Conservation (phyloP, 306 rosid genomes). For the Astragalus glycyphyllos region DNA sequence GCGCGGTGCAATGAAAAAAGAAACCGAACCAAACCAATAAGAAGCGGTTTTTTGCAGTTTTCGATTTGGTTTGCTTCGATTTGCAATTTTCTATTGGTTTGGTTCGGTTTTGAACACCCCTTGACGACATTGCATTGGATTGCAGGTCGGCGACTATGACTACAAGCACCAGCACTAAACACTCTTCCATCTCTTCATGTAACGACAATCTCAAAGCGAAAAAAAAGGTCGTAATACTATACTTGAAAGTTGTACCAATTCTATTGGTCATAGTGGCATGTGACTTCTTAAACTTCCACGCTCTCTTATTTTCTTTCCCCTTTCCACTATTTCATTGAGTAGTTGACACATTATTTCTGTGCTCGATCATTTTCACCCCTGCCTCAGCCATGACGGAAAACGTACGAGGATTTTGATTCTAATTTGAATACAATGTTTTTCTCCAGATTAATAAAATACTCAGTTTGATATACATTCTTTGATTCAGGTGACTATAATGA, state of each 20-base stretch:
- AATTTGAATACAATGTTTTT: not conserved
- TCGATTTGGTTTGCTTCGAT: no score
- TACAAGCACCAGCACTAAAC: not conserved
- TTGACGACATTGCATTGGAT: no score
- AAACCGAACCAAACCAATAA: no score
- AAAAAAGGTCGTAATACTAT: not conserved
- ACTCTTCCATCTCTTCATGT: not conserved
- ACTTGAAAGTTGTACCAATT: not conserved
- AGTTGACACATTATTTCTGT: not conserved
- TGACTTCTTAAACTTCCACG: not conserved
- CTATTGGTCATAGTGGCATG: constrained; percentile 11
- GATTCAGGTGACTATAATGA: constrained; percentile 61
- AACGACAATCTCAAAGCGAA: not conserved
- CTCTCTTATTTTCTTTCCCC: not conserved
- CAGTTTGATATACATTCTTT: not conserved
- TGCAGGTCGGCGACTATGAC: not conserved
- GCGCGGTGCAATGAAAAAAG: no score
- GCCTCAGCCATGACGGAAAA: constrained; percentile 46
- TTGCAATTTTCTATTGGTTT: no score
- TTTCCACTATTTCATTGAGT: not conserved
- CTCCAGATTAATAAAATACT: not conserved
- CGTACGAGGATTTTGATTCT: not conserved
- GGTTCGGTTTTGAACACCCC: no score
- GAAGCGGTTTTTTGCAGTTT: no score
- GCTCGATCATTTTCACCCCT: not conserved